phyloP scores from a whole-genome alignment of 139 green algal genomes.

The Asterochloris sp. region DNA sequence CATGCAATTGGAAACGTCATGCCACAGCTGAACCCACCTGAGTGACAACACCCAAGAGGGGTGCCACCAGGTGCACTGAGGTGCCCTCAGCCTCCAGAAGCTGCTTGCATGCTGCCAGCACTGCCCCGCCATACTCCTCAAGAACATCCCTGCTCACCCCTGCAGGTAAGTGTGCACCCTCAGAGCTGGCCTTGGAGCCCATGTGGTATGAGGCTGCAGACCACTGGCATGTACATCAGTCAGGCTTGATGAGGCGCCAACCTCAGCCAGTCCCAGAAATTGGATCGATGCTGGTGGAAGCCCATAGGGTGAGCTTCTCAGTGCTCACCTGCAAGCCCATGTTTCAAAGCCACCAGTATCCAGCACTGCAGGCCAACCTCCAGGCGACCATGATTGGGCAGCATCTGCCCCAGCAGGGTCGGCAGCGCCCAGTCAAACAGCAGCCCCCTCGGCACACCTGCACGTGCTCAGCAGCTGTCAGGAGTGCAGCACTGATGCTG shows the following conservation, averaged over 20 bases:
- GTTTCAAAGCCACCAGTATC: conserved; percentile 25
- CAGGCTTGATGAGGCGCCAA: too few relatives aligned
- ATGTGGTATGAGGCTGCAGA: too few relatives aligned
- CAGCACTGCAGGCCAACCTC: conserved; percentile 4
- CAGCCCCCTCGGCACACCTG: conserved; percentile 23
- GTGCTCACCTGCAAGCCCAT: conserved; percentile 35
- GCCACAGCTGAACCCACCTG: neutral
- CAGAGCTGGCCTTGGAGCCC: too few relatives aligned
- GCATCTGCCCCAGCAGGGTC: conserved; percentile 18
- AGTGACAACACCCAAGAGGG: conserved; percentile 23
- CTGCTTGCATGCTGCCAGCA: conserved; percentile 25
- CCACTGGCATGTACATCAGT: too few relatives aligned
- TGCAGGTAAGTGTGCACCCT: too few relatives aligned
- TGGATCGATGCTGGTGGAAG: too few relatives aligned
- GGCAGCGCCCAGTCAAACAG: conserved; percentile 46
- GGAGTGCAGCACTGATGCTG: neutral
- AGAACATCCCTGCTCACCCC: neutral
- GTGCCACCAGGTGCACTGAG: conserved; percentile 21
- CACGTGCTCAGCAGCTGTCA: neutral
- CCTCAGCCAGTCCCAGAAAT: too few relatives aligned
- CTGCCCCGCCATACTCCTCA: conserved; percentile 20
- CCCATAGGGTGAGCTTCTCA: conserved; percentile 20
- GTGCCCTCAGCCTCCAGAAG: conserved; percentile 33
- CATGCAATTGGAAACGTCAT: neutral
- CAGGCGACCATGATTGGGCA: neutral